Evolutionary conservation across 2,329 filamentous ascomycete genomes (phyloP), one percentile per base, ranked within the genome.

Genomic region (Aspergillus clavatus): DNA sequence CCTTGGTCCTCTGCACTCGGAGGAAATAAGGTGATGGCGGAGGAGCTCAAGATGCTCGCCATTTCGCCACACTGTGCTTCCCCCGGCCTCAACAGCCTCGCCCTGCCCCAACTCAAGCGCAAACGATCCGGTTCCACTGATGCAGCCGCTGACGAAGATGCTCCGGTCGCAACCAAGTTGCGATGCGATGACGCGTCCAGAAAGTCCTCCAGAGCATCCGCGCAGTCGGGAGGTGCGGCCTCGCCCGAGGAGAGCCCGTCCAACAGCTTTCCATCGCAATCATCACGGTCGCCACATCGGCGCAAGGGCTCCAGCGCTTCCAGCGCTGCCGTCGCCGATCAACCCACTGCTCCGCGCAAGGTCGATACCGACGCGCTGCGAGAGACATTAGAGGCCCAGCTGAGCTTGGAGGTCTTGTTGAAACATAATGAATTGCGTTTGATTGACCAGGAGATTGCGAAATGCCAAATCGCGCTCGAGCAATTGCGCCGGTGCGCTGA

Each of bases 401-500:
- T 97, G 67, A 87, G 89, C 60, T 80, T 93, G 54, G 90, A 96
- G 72, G 90, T 97, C 42, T 73, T 97, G 52, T 73, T 94, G 65
- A 97, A 96, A 75, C 93, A 98, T 69, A 83, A 93, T 60, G 93
- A 98, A 72, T 73, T 97, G 48, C 87, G 90, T 46, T 77, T 95
- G 56, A 95, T 97, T 67, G 89, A 97, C 63, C 89, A 95, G 70
- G 93, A 97, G 72, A 79, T 97, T 54, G 91, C 89, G 54, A 97
- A 96, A 73, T 96, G 90, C 63, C 90, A 97, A 72, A 75, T 90
- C 53, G 89, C 90, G 8, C 77, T 97, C 56, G 93, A 98, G 71
- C 93, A 97, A 71, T 75, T 98, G 52, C 86, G 93, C 57, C 84
- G 93, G 49, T 96, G 90, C 70, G 84, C 93, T 63, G 76, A 97